Conservation (phyloP, 169 alveolate genomes). For the Cryptosporidium sp. region DNA sequence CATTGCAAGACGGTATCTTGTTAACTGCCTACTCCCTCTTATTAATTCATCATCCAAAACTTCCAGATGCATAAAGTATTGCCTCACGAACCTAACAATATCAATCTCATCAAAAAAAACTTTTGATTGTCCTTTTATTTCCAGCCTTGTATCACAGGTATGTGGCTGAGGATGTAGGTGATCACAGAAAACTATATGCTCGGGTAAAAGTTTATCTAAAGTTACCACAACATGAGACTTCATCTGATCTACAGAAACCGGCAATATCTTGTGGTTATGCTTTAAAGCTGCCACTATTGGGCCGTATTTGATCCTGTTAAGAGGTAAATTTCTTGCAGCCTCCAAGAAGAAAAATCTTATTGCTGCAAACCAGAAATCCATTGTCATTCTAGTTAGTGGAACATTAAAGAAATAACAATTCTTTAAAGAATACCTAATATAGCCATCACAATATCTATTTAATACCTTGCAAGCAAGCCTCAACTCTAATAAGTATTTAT, state of each 20-base stretch:
- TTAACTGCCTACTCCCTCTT: conserved; percentile 60
- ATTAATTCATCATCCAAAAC: conserved; percentile 63
- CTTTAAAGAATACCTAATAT: conserved; percentile 42
- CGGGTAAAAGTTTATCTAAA: conserved; percentile 55
- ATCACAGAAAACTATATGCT: conserved; percentile 69
- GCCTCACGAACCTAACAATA: conserved; percentile 43
- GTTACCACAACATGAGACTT: conserved; percentile 62
- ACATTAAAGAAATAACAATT: conserved; percentile 56
- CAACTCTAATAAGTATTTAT: conserved; percentile 18
- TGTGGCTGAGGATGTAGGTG: conserved; percentile 73
- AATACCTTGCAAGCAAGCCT: conserved; percentile 44
- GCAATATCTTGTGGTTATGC: conserved; percentile 53
- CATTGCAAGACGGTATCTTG: conserved; percentile 48
- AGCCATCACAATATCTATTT: conserved; percentile 49
- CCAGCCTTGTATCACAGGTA: conserved; percentile 51
- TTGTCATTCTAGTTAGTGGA: conserved; percentile 39
- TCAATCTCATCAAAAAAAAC: conserved; percentile 68
- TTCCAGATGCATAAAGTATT: conserved; percentile 41
- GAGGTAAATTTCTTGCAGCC: conserved; percentile 50
- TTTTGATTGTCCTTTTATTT: conserved; percentile 71
- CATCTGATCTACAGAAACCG: conserved; percentile 70
- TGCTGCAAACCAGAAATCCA: conserved; percentile 74
- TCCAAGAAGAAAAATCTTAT: conserved; percentile 53
- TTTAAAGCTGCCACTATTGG: conserved; percentile 74
- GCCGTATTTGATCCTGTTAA: conserved; percentile 28